These are phyloP conservation scores for Chytriomyces sp. DNA, from an alignment of 192 early-diverging fungal species.

Conservation along the genomic window DNA sequence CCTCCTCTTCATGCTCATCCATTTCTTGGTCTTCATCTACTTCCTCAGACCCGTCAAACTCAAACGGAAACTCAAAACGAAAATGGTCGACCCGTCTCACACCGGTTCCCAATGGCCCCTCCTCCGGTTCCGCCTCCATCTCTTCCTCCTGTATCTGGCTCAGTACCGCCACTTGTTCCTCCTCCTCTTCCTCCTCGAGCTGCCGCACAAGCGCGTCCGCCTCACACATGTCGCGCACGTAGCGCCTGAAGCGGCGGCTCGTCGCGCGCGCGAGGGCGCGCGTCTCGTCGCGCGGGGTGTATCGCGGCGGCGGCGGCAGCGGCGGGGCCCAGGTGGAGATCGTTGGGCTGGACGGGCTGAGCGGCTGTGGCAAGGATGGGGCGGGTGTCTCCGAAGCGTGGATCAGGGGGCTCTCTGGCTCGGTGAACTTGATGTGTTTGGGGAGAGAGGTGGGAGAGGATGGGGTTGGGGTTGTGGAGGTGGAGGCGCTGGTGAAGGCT, in stretches of 20 bases:
- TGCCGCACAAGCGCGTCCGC: neutral
- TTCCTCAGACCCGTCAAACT: too few species aligned
- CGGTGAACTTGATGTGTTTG: neutral
- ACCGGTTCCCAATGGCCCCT: neutral
- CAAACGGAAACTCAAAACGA: too few species aligned
- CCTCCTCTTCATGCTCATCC: neutral
- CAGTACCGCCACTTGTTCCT: neutral
- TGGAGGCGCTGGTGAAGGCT: neutral
- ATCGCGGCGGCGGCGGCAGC: neutral
- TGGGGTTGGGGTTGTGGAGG: neutral
- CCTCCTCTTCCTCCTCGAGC: neutral
- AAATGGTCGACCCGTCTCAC: neutral
- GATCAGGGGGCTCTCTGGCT: neutral
- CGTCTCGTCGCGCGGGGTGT: neutral
- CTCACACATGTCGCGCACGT: neutral
- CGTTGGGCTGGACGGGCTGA: neutral
- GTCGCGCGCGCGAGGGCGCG: neutral
- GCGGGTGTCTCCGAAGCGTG: neutral
- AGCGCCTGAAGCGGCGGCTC: neutral
- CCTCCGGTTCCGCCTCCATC: neutral
- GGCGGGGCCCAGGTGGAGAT: neutral
- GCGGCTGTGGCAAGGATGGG: neutral
- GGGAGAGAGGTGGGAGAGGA: neutral
- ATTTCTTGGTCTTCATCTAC: neutral
- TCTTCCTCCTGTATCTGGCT: neutral